Evolutionary conservation across 2,329 filamentous ascomycete genomes (phyloP).

Genomic region (Setomelanomma holmii): DNA sequence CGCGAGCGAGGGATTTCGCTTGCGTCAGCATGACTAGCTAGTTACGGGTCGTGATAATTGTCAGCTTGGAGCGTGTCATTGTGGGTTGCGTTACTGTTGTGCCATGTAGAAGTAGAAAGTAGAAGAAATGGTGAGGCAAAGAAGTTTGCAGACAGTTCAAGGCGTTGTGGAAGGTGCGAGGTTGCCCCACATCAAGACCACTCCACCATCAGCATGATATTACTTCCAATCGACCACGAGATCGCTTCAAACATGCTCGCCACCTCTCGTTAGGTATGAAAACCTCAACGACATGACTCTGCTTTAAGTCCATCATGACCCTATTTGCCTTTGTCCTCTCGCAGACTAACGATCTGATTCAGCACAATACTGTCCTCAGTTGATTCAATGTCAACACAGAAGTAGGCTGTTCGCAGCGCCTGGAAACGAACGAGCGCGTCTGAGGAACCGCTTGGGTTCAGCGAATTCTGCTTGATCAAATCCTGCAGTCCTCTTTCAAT

Average conservation of each 20-base stretch:
- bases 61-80: neutral
- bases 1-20: neutral
- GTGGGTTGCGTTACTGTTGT: neutral
- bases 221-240: neutral
- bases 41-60: slow-evolving; percentile 5
- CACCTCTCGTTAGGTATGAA: neutral
- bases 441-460: slow-evolving; percentile 41
- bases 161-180: no score
- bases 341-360: slow-evolving; percentile 90
- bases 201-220: no score
- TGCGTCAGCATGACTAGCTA: slow-evolving; percentile 11
- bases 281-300: neutral
- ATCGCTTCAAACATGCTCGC: neutral
- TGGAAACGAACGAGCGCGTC: slow-evolving; percentile 79
- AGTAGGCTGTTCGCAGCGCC: slow-evolving; percentile 87
- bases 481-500: slow-evolving; percentile 86
- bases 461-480: slow-evolving; percentile 66
- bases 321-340: slow-evolving; percentile 69
- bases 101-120: neutral
- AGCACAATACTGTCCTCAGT: slow-evolving; percentile 76
- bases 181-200: no score
- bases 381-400: slow-evolving; percentile 79
- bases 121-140: no score
- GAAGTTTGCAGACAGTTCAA: no score
- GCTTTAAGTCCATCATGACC: neutral